Evolutionary conservation across 208 protist genomes (phyloP), one percentile per base, ranked within the genome.

Genomic region (Wallacemonas sp.): DNA sequence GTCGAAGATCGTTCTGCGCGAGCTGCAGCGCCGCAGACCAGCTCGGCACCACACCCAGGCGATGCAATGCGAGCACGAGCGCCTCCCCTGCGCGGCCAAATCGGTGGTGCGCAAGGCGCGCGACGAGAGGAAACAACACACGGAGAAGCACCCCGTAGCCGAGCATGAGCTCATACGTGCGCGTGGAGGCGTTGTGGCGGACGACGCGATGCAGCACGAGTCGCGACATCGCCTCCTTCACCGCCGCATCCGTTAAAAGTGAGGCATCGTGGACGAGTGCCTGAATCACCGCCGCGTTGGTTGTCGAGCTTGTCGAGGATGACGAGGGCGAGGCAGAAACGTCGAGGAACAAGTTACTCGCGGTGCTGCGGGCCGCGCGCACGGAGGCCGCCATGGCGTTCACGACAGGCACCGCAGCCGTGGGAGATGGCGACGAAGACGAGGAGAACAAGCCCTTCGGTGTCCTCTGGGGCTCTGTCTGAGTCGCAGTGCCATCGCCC

Each of bases 171-270:
- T 68, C 61, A 58, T 93, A 93, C 1, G 72, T 72, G 61, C 73
- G 69, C 36, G n/a, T 51, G 17, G 44, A 31, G 4, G 68, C 28
- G 51, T 83, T 76, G 3, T 56, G 59, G 27, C 60, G 60, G 28
- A 90, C 71, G 34, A 91, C 70, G 49, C 88, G 88, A 63, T 94
- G 88, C 39, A 90, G 69, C 28, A 91, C 66, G 4, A 94, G 82
- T 4, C 81, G 84, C 62, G 82, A 68, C 56, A 94, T 63, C 31
- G 88, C 41, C 62, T 94, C 82, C 63, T 86, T 89, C 42, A 94
- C 70, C 5, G 88, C 80, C 15, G 73, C 79, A 61, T 94, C 88
- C 4, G 66, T 62, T 1, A 80, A 41, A 24, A 46, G 34, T 19
- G 36, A 60, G 2, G 41, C 8, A 42, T 58, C 51, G 28, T 58